phyloP scores from a whole-genome alignment of 345 rosid genomes.

The Brassica rapa region DNA sequence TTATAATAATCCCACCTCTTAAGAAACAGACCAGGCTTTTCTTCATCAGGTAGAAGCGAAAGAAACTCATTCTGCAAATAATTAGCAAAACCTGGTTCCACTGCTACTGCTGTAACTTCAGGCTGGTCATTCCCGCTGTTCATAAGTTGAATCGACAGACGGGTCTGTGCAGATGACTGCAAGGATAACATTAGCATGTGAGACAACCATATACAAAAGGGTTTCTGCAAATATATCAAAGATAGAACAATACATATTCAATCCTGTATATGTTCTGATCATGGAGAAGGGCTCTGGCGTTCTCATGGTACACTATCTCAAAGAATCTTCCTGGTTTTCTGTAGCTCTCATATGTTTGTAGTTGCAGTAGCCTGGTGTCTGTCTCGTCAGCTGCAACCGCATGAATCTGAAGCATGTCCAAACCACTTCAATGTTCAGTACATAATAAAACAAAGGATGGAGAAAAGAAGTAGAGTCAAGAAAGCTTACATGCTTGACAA shows the following conservation, averaged over 20 bases:
- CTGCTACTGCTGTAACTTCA: slow-evolving; percentile 83
- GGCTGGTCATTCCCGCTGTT: slow-evolving; percentile 84
- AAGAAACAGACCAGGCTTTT: slow-evolving; percentile 64
- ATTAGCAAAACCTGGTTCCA: slow-evolving; percentile 83
- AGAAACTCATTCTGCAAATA: slow-evolving; percentile 80
- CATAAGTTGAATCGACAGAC: slow-evolving; percentile 84
- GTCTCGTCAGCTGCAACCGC: slow-evolving; percentile 82
- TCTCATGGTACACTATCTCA: slow-evolving; percentile 83
- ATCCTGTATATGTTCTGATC: slow-evolving; percentile 88
- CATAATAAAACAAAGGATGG: background rate
- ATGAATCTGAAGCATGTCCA: slow-evolving; percentile 67
- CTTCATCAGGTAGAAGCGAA: slow-evolving; percentile 57
- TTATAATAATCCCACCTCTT: slow-evolving; percentile 59
- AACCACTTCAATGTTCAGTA: slow-evolving; percentile 10
- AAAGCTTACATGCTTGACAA: slow-evolving; percentile 79
- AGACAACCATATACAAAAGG: background rate
- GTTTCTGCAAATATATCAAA: background rate
- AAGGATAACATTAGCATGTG: slow-evolving; percentile 28
- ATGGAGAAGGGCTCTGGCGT: slow-evolving; percentile 79
- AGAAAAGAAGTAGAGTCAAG: slow-evolving; percentile 6
- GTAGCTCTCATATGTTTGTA: slow-evolving; percentile 77
- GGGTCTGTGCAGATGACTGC: slow-evolving; percentile 64
- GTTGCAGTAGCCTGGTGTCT: slow-evolving; percentile 87
- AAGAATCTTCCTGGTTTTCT: slow-evolving; percentile 71
- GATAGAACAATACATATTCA: slow-evolving; percentile 69